A percentile compares a stretch with the other conserved stretches of the same genome.
phyloP scores from a whole-genome alignment of 2,329 filamentous ascomycete genomes.

The Beauveria varroae region DNA sequence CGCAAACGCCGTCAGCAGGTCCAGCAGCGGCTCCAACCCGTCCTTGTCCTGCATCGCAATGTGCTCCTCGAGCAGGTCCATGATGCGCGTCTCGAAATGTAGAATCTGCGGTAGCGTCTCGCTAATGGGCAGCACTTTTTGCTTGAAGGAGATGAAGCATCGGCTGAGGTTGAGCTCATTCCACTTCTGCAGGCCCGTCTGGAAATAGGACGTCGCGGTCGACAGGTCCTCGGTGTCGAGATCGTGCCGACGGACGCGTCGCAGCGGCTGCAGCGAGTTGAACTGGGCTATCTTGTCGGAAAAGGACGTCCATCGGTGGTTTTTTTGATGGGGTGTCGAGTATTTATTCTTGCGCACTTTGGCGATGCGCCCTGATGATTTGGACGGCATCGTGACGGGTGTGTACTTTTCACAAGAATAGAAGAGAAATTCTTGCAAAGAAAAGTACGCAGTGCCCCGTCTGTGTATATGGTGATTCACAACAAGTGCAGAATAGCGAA shows the following conservation, averaged over 20 bases:
- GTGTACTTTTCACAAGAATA: not conserved
- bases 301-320: constrained; percentile 88
- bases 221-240: constrained; percentile 72
- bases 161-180: constrained; percentile 82
- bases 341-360: constrained; percentile 64
- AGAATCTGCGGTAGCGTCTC: constrained; percentile 89
- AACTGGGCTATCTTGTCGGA: constrained; percentile 83
- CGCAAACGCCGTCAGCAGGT: constrained; percentile 87
- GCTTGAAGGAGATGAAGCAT: constrained; percentile 69
- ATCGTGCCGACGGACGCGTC: constrained; percentile 77
- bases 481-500: constrained; percentile 12
- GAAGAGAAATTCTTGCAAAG: constrained; percentile 11
- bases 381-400: constrained; percentile 49
- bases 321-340: constrained; percentile 67
- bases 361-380: constrained; percentile 58
- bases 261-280: constrained; percentile 82
- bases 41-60: constrained; percentile 72
- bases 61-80: constrained; percentile 66
- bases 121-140: constrained; percentile 67
- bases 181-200: constrained; percentile 79
- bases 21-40: constrained; percentile 77
- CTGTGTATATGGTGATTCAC: not conserved
- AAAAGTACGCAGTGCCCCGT: constrained; percentile 11
- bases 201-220: constrained; percentile 78
- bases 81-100: constrained; percentile 80